Evolutionary conservation across 83 land plant genomes (phyloP).

Genomic region (Thuja plicata): DNA sequence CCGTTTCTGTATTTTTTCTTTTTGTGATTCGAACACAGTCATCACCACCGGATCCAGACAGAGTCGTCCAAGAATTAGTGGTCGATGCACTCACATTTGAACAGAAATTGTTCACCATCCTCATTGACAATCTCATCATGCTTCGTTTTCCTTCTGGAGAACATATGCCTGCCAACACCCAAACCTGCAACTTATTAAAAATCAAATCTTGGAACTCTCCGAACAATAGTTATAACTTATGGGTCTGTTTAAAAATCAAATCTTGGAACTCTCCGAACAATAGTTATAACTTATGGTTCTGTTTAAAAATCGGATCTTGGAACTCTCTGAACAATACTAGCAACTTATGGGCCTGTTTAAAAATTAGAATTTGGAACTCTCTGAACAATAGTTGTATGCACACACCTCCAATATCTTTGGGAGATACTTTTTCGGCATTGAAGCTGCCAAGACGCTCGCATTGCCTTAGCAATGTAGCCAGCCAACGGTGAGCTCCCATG

Average conservation of each 20-base stretch:
- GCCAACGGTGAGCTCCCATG: slow-evolving; percentile 83
- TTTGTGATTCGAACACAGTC: slow-evolving; percentile 56
- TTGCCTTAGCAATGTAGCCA: slow-evolving; percentile 68
- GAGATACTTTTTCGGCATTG: slow-evolving; percentile 68
- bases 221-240: too few relatives aligned
- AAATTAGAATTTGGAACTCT: neutral
- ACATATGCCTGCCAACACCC: slow-evolving; percentile 44
- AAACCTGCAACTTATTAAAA: neutral
- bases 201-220: too few relatives aligned
- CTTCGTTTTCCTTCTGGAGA: slow-evolving; percentile 67
- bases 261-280: neutral
- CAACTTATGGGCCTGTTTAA: neutral
- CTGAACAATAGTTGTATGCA: neutral
- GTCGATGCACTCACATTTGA: slow-evolving; percentile 52
- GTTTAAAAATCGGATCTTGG: neutral
- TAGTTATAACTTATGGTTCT: too few relatives aligned
- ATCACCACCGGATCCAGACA: slow-evolving; percentile 42
- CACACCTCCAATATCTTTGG: slow-evolving; percentile 60
- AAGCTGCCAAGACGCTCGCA: slow-evolving; percentile 87
- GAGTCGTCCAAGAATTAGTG: slow-evolving; percentile 56
- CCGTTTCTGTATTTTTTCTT: slow-evolving; percentile 68
- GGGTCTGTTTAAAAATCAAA: neutral
- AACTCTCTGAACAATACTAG: neutral
- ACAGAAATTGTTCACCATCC: slow-evolving; percentile 75
- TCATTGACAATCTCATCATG: slow-evolving; percentile 77